A percentile compares a stretch with the other conserved stretches of the same genome.
These are phyloP conservation scores for Tulasnella sp. DNA, from an alignment of 768 basidiomycete genomes.

Conservation along the genomic window DNA sequence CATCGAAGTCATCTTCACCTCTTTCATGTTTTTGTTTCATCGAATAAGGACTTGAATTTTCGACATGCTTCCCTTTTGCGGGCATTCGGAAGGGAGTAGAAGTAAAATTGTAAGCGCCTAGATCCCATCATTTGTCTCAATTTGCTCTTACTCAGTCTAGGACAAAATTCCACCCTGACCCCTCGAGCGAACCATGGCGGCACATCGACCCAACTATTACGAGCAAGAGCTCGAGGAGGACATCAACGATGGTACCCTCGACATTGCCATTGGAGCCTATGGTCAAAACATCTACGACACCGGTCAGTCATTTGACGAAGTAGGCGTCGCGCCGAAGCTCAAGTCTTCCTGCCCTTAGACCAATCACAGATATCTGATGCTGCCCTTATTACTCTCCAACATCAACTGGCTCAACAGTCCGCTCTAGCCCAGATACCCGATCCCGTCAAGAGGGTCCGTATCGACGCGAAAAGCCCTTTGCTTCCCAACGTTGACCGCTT, in stretches of 20 bases:
- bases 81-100: too few relatives aligned
- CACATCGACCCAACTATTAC: conserved; percentile 16
- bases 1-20: too few relatives aligned
- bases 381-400: conserved; percentile 58
- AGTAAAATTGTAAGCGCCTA: too few relatives aligned
- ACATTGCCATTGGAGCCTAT: conserved; percentile 53
- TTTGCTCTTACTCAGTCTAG: background rate
- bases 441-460: conserved; percentile 66
- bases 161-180: background rate
- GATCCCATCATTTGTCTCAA: too few relatives aligned
- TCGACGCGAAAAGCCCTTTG: conserved; percentile 22
- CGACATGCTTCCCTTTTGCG: too few relatives aligned
- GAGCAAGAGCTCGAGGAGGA: conserved; percentile 58
- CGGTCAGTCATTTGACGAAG: conserved; percentile 29
- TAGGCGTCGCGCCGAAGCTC: background rate
- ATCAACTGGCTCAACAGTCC: conserved; percentile 71
- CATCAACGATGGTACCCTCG: conserved; percentile 54
- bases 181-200: background rate
- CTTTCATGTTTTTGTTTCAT: too few relatives aligned
- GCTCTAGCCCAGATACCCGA: conserved; percentile 78
- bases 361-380: conserved; percentile 61
- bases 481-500: conserved; percentile 11
- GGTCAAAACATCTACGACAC: conserved; percentile 62
- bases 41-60: too few relatives aligned
- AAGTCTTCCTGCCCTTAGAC: conserved; percentile 19